These are phyloP conservation scores for Bipolaris cookei DNA, from an alignment of 2,329 filamentous ascomycete genomes.

Conservation along the genomic window DNA sequence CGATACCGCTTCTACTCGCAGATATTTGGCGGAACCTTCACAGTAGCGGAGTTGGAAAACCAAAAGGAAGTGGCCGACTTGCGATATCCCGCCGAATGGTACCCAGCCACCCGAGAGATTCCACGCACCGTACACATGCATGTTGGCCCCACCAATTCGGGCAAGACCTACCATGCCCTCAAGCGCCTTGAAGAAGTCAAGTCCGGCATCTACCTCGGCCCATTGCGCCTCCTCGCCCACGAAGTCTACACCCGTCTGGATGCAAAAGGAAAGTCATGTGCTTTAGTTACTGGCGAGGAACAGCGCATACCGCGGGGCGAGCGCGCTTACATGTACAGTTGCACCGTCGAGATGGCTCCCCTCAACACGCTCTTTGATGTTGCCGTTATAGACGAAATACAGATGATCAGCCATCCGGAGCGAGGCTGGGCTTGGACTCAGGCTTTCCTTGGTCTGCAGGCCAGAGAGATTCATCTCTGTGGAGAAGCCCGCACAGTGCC, in stretches of 20 bases:
- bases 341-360: constrained; percentile 91
- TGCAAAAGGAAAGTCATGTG: constrained; percentile 76
- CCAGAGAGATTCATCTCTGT: constrained; percentile 89
- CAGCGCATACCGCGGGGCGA: constrained; percentile 67
- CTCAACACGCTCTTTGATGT: constrained; percentile 73
- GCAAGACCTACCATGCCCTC: constrained; percentile 94
- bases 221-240: constrained; percentile 84
- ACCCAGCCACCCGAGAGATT: constrained; percentile 77
- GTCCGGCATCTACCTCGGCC: constrained; percentile 87
- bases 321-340: constrained; percentile 69
- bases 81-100: constrained; percentile 92
- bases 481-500: constrained; percentile 85
- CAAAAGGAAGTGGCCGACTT: constrained; percentile 71
- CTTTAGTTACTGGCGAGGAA: constrained; percentile 90
- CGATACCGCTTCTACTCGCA: constrained; percentile 68
- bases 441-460: constrained; percentile 84
- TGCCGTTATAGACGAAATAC: constrained; percentile 96
- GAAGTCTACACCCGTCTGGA: constrained; percentile 91
- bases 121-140: constrained; percentile 89
- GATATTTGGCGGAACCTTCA: constrained; percentile 43
- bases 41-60: constrained; percentile 45
- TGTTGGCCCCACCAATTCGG: constrained; percentile 95
- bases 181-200: constrained; percentile 79
- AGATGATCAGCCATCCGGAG: constrained; percentile 84
- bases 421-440: constrained; percentile 96